Base-by-base conservation (phyloP, 116 monocot species). In the Cymodocea nodosa region DNA sequence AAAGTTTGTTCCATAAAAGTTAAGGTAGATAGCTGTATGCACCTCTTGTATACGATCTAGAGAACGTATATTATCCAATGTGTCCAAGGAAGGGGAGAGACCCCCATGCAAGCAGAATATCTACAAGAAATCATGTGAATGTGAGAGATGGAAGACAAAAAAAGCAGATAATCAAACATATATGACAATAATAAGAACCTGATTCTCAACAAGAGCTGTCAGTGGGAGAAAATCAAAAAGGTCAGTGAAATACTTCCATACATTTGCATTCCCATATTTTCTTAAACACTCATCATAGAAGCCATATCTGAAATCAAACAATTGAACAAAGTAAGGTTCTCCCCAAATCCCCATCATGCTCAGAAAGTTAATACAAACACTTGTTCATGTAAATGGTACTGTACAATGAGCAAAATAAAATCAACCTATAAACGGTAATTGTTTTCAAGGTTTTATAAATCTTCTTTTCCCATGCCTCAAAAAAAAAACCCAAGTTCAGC, bases 21-120 rank as follows among this genome's bases (percentile, higher is more conserved):
- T 35, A 53, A n/a, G 53, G 18, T 35, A 12, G 16, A 53, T n/a
- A 12, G 30, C 30, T 30, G 34, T 52, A 15, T 52, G 18, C 51
- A 97, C 97, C 88, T 97, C 97, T 56, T 97, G 97, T 60, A 97
- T 87, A 48, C 97, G 91, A 63, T 98, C 92, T 70, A 98, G 91
- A 67, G 82, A 71, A 55, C 98, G 98, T 22, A 98, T 92, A 67
- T 89, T 88, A 65, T 98, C 98, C 30, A 98, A 77, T 56, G 92
- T 98, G 57, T 98, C 92, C 75, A 98, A 73, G 4, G 98, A 98
- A 60, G 89, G 89, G 37, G 89, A 89, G 23, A 89, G 85, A 62
- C 89, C 89, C 13, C 89, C 89, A 54, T 89, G 89, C 71, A 89
- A 76, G 57, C 89, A 89, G 63, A 89, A 89, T 24, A 89, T 44